Evolutionary conservation across 2,329 filamentous ascomycete species (phyloP), one percentile per base, ranked within the genome.

Genomic region (Pyricularia grisea): DNA sequence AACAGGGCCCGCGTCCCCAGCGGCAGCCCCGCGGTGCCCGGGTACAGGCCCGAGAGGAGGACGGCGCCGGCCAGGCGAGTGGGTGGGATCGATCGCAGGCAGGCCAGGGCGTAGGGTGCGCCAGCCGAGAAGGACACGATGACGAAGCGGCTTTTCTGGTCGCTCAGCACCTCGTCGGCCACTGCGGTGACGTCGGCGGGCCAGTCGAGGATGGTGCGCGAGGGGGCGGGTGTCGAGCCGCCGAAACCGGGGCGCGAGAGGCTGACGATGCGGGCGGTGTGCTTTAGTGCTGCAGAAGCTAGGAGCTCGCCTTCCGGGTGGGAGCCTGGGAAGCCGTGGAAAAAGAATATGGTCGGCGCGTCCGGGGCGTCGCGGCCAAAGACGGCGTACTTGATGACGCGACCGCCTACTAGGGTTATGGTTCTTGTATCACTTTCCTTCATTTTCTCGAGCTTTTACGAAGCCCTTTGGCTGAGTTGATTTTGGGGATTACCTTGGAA

Each of bases 221-320:
- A 70, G 10, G 77, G 74, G 69, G 78, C 76, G 9, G 75, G 75
- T 1, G 79, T 76, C 3, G 80, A 82, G 2, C 80, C 71, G 6
- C 80, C 81, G 36, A 79, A 80, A 5, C 81, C 81, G 0, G 81
- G 81, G 1, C 81, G 76, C 68, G 83, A 81, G 4, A 79, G 73
- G 4, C 78, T 74, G 60, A 83, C 74, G 58, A 82, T 31, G 9
- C 78, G 78, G 20, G 79, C 70, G 4, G 72, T 70, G 11, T 72
- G 73, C 2, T 71, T 70, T 3, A 71, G 70, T 12, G 76, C 78
- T 6, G 74, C 65, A 3, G 72, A 68, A 55, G 78, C 72, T 20
- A 77, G 67, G 12, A 71, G 71, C 7, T 69, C 70, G 11, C 73
- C 78, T 69, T 82, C 81, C 12, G 81, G 72, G 4, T 80, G 80